Percentiles rank a stretch among this genome's conserved stretches.
These are phyloP conservation scores for Dorcoceras hygrometricum DNA, from an alignment of 257 asterid species.

Conservation along the genomic window DNA sequence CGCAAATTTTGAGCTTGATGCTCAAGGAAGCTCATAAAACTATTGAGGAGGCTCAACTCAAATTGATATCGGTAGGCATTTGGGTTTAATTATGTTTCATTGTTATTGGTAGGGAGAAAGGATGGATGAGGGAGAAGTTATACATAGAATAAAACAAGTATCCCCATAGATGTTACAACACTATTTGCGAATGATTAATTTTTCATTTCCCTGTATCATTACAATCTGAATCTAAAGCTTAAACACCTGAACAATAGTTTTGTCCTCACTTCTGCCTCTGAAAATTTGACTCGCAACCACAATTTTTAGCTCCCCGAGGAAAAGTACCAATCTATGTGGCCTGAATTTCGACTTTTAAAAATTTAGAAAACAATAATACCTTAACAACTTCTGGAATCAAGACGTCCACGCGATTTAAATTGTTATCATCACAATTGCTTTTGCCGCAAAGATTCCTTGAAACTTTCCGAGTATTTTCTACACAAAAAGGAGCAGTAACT, in stretches of 20 bases:
- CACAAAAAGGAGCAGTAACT: conserved; percentile 36
- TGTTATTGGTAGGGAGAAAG: not conserved
- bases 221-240: conserved; percentile 6
- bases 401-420: conserved; percentile 68
- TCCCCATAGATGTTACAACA: too few species aligned
- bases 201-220: conserved; percentile 3
- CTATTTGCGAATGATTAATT: too few species aligned
- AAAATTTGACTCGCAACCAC: not conserved
- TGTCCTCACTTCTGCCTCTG: conserved; percentile 10
- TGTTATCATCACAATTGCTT: conserved; percentile 36
- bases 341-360: conserved; percentile 23
- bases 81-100: not conserved
- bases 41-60: not conserved
- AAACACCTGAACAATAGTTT: not conserved
- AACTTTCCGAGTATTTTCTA: conserved; percentile 79
- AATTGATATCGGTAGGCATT: not conserved
- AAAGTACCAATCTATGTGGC: conserved; percentile 13
- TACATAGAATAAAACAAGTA: too few species aligned
- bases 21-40: not conserved
- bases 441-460: conserved; percentile 72
- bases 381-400: conserved; percentile 86
- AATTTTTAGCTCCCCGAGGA: conserved; percentile 5
- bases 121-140: too few species aligned
- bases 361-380: conserved; percentile 46
- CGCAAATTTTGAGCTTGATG: not conserved